A percentile compares a stretch with the other conserved stretches of the same genome.
Conservation (phyloP, 225 moss, liverwort and hornwort species). For the Marchantia paleacea region DNA sequence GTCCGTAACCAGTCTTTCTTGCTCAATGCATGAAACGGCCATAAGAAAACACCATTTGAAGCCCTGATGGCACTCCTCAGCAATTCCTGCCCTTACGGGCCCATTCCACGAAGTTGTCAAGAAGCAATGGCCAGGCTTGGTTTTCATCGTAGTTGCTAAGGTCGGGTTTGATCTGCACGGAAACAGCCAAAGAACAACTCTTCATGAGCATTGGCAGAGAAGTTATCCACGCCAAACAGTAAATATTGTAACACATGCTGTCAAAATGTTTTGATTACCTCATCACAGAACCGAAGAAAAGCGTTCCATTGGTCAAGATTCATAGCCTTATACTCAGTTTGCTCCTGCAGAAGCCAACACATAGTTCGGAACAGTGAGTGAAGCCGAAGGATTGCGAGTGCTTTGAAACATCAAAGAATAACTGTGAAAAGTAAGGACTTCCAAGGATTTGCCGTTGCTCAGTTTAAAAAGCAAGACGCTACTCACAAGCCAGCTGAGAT, state of each 20-base stretch:
- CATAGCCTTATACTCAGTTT: conserved; percentile 96
- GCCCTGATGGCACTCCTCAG: conserved; percentile 16
- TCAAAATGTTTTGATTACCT: conserved; percentile 40
- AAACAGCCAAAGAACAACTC: neutral
- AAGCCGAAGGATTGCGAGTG: neutral
- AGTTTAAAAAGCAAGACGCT: neutral
- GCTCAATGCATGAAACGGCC: neutral
- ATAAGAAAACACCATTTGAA: neutral
- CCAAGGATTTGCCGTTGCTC: neutral
- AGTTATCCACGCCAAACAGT: no score
- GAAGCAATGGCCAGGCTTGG: conserved; percentile 95
- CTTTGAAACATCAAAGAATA: neutral
- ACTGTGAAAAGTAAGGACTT: neutral
- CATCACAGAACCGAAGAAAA: conserved; percentile 92
- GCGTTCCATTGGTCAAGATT: conserved; percentile 98
- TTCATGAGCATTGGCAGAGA: neutral
- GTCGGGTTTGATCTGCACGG: conserved; percentile 73
- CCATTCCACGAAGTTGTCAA: conserved; percentile 99
- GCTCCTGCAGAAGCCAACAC: conserved; percentile 50
- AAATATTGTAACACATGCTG: neutral
- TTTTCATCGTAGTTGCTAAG: conserved; percentile 92
- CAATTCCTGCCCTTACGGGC: conserved; percentile 50
- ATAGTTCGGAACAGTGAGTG: neutral
- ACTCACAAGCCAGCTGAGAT: neutral
- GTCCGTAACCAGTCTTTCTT: neutral